Evolutionary conservation across 129 eudicot species (phyloP), one percentile per base, ranked within the genome.

Genomic region (Glebionis coronaria): DNA sequence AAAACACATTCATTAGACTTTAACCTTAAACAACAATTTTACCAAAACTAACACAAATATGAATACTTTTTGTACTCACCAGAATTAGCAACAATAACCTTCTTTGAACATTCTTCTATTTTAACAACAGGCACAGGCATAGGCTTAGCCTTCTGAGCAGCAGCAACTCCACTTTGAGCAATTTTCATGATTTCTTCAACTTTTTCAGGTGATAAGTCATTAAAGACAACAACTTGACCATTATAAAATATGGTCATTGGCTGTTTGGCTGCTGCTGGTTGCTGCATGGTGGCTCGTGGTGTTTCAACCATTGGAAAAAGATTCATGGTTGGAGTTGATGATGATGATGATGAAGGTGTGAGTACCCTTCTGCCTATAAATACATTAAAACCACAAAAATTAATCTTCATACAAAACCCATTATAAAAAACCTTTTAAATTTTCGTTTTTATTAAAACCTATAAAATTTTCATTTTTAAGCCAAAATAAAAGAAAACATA

Each of bases 201-300:
- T 62, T 89, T 93, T 8, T 86, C 88, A 0, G 95, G 84, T 6
- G 95, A 80, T 44, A 86, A 87, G 56, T 93, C 97, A 63, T 93
- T 81, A 65, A 93, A 82, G 46, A 93, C 90, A 0, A 89, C 35
- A 16, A 93, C 97, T 56, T 89, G 92, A 19, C 99, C 99, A 4
- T 78, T 83, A 62, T 89, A 93, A 81, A 93, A 93, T 8, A 93
- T 86, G 13, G 99, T 93, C 99, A 93, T 82, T 25, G 75, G 15
- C 50, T 59, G 88, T 27, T 79, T 78, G 49, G 46, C 60, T 38
- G 77, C 13, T 27, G 76, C 47, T 50, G 28, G 76, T 25, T 15
- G 63, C 27, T 52, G 65, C 2, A 56, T 62, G 46, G 79, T 5
- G 56, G 57, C 50, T 40, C 47, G 74, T 51, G 80, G 42, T 14